Evolutionary conservation across 192 early-diverging fungal species (phyloP).

Genomic region (Bifiguratus adelaidae): DNA sequence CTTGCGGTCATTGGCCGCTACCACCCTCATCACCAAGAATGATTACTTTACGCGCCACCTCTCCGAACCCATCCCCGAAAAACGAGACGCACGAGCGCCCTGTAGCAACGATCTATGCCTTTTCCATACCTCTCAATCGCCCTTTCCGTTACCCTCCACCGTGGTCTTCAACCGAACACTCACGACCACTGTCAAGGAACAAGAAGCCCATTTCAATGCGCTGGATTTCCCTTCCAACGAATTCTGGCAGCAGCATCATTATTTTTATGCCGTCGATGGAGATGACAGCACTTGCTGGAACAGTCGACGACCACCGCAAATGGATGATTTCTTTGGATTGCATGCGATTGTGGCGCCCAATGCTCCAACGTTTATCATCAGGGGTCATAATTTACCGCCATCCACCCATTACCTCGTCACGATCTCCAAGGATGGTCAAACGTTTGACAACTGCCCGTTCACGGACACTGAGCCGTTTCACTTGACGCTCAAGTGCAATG

Average conservation of each 20-base stretch:
- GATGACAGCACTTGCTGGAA: conserved; percentile 39
- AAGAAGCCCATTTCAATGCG: conserved; percentile 23
- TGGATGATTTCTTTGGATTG: too few species aligned
- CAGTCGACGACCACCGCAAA: too few species aligned
- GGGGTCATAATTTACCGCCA: too few species aligned
- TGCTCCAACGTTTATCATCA: too few species aligned
- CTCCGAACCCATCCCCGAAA: conserved; percentile 23
- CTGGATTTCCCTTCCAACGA: conserved; percentile 24
- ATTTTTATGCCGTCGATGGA: conserved; percentile 36
- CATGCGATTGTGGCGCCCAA: too few species aligned
- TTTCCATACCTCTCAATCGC: conserved; percentile 37
- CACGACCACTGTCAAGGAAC: conserved; percentile 24
- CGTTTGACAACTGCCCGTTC: too few species aligned
- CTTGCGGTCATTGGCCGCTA: conserved; percentile 24
- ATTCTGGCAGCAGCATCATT: conserved; percentile 28
- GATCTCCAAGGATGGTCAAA: too few species aligned
- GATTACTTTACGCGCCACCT: conserved; percentile 33
- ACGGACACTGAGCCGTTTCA: too few species aligned
- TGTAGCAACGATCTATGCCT: conserved; percentile 41
- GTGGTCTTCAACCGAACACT: conserved; percentile 19
- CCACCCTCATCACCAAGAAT: conserved; percentile 18
- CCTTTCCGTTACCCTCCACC: conserved; percentile 29
- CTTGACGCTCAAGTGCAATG: too few species aligned
- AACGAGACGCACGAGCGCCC: conserved; percentile 32
- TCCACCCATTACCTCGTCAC: too few species aligned